phyloP scores from a whole-genome alignment of 495 filamentous ascomycete genomes.

The Xylaria cubensis region DNA sequence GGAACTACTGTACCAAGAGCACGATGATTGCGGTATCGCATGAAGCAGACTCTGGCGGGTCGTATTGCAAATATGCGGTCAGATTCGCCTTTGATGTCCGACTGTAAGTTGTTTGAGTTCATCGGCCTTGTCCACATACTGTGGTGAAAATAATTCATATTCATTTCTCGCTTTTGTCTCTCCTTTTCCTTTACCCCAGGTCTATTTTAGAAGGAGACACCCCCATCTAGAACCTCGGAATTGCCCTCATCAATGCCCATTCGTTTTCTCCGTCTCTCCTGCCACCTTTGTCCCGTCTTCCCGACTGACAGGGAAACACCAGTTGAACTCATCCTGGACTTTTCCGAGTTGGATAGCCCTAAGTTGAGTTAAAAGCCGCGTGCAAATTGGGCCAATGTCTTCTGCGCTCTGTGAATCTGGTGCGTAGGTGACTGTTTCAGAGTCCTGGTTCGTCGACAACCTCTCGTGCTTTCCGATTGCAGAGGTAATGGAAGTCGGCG shows the following conservation, averaged over 20 bases:
- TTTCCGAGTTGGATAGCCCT: slow-evolving; percentile 86
- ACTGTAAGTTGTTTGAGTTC: neutral
- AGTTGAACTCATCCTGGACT: slow-evolving; percentile 75
- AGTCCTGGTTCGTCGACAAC: slow-evolving; percentile 40
- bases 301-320: slow-evolving; percentile 66
- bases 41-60: neutral
- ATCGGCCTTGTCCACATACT: neutral
- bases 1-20: neutral
- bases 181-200: neutral
- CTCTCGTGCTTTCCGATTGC: slow-evolving; percentile 41
- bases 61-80: neutral
- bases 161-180: neutral
- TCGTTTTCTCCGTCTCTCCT: neutral
- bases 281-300: slow-evolving; percentile 50
- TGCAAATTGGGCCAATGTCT: slow-evolving; percentile 72
- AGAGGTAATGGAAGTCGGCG: slow-evolving; percentile 43
- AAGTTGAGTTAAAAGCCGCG: slow-evolving; percentile 73
- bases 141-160: neutral
- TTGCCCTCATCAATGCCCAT: neutral
- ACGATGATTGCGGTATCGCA: neutral
- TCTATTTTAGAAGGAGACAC: neutral
- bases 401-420: slow-evolving; percentile 66
- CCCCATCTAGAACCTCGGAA: neutral
- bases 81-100: neutral
- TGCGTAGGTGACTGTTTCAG: slow-evolving; percentile 74